Evolutionary conservation across 1,284 basidiomycete genomes (phyloP).

Genomic region (Cryptococcus maquisensis): DNA sequence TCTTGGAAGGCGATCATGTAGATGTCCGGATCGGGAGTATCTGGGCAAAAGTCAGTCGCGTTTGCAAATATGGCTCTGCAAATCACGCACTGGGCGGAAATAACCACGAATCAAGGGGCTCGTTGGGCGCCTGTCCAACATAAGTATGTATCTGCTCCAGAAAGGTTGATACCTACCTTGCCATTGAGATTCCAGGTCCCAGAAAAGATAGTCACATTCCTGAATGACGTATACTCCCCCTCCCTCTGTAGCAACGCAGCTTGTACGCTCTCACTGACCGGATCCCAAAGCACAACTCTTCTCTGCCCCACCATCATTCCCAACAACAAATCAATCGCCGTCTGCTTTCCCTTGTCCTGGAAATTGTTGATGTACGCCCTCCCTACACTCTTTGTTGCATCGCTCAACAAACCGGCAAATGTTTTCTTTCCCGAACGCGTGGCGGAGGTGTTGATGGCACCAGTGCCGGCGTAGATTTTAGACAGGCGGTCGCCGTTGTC

Average conservation of each 20-base stretch:
- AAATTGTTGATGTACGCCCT: conserved; percentile 97
- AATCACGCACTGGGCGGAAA: conserved; percentile 65
- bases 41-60: conserved; percentile 39
- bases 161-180: conserved; percentile 54
- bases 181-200: conserved; percentile 98
- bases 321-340: conserved; percentile 93
- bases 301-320: conserved; percentile 85
- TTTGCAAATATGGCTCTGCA: conserved; percentile 3
- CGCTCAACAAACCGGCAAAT: conserved; percentile 82
- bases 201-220: conserved; percentile 68
- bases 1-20: conserved; percentile 95
- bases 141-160: neutral
- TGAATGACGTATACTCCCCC: conserved; percentile 78
- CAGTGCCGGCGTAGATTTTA: conserved; percentile 91
- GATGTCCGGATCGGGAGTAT: conserved; percentile 70
- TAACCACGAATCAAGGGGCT: conserved; percentile 83
- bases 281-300: conserved; percentile 88
- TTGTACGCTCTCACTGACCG: conserved; percentile 82
- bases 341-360: conserved; percentile 90
- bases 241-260: conserved; percentile 63
- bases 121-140: conserved; percentile 60
- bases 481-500: conserved; percentile 89
- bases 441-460: conserved; percentile 90
- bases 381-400: conserved; percentile 89
- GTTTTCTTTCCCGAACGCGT: conserved; percentile 92